Evolutionary conservation across 805 yeast genomes (phyloP), one percentile per base, ranked within the genome.

Genomic region (Saturnispora saitoi): DNA sequence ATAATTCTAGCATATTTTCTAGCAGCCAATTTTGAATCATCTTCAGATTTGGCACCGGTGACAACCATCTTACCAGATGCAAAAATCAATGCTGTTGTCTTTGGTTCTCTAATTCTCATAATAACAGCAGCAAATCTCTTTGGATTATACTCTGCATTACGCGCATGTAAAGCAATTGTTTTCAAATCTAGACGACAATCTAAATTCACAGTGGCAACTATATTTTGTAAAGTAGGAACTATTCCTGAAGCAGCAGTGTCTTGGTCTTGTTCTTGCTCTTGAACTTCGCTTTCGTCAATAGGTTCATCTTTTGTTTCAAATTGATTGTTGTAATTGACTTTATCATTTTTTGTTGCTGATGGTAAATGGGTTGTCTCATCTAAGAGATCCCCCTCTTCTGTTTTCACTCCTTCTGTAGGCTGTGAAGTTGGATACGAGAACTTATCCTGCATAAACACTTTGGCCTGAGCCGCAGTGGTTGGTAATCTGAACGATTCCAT

Each of bases 31-130:
- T 93, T 93, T n/a, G 97, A 88, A 65, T 93, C 98, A 64, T 93
- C 98, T 67, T 93, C 99, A 32, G 95, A 85, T 68, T 93, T 93
- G 22, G 99, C 99, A 78, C 99, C 99, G 29, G 98, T 93, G 14
- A 93, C 99, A 57, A 93, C 99, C 99, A 93, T 93, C 68, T 93
- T 93, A 61, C 99, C 99, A 2, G 97, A 89, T 1, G 99, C 99
- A 67, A 93, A 93, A 56, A 93, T 93, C 57, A 93, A 75, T 0
- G 99, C 98, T 2, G 99, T 93, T 1, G 99, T 93, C 67, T 93
- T 93, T 15, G 99, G 99, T 66, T 93, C 99, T 69, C 99, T 80
- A 58, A 93, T 93, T 76, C 99, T 86, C 99, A 93, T 93, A 58
- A 93, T 93, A 44, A 93, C 99, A 51, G 99, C 99, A 12, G 99